A percentile compares a stretch with the other conserved stretches of the same genome.
phyloP scores from a whole-genome alignment of 2,329 filamentous ascomycete genomes.

The Colletotrichum trifolii region DNA sequence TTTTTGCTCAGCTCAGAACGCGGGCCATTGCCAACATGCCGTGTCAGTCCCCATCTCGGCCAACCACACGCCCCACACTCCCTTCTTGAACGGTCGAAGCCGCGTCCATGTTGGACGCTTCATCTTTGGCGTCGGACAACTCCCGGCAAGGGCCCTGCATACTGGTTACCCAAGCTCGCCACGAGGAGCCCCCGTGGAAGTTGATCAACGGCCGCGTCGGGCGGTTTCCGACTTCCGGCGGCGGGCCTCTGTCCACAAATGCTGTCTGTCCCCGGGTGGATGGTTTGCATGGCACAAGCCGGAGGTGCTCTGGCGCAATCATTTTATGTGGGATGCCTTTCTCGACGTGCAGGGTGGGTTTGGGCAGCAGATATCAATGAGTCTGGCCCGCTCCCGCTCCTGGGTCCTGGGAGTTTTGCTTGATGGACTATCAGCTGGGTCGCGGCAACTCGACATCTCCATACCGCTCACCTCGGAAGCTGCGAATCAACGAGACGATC shows the following conservation, averaged over 20 bases:
- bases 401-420: neutral
- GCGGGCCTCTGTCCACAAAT: constrained; percentile 14
- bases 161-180: neutral
- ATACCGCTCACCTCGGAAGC: too few relatives aligned
- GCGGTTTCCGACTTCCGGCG: constrained; percentile 15
- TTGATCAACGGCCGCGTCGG: neutral
- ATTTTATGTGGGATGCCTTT: constrained; percentile 10
- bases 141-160: constrained; percentile 19
- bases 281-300: constrained; percentile 24
- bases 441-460: neutral
- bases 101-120: neutral
- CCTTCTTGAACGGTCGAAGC: neutral
- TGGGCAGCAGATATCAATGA: constrained; percentile 20
- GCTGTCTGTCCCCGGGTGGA: neutral
- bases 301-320: constrained; percentile 28
- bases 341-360: neutral
- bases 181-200: neutral
- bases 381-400: neutral
- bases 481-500: neutral
- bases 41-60: neutral
- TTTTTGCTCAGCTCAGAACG: neutral
- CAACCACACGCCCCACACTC: constrained; percentile 12
- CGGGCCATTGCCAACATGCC: neutral
- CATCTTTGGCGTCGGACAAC: constrained; percentile 24
- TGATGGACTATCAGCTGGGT: neutral